Percentiles rank a stretch among this genome's conserved stretches.
Conservation (phyloP, 768 basidiomycete genomes). For the Tylopilus sp. region DNA sequence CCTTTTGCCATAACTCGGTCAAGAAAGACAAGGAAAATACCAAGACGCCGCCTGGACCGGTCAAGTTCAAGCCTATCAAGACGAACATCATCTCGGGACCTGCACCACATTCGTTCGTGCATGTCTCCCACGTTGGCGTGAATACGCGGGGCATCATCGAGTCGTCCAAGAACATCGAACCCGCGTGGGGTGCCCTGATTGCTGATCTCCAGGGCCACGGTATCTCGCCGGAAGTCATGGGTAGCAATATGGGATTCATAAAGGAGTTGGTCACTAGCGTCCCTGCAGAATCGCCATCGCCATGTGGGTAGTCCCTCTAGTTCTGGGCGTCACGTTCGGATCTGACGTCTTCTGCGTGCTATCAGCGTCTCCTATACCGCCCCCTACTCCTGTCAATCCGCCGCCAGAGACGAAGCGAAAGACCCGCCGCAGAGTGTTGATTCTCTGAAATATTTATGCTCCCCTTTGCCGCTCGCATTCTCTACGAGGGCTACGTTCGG, state of each 20-base stretch:
- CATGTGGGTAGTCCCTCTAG: constrained; percentile 9
- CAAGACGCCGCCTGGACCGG: constrained; percentile 39
- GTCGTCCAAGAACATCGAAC: constrained; percentile 50
- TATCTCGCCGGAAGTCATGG: constrained; percentile 31
- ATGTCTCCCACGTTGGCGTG: constrained; percentile 63
- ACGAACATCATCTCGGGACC: constrained; percentile 53
- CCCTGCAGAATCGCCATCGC: constrained; percentile 1
- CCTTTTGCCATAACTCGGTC: constrained; percentile 26
- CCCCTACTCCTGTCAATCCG: constrained; percentile 5
- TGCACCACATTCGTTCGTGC: constrained; percentile 57
- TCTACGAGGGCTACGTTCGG: not conserved
- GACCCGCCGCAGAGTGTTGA: constrained; percentile 30
- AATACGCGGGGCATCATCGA: constrained; percentile 49
- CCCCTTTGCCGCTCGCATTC: not conserved
- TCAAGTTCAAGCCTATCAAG: constrained; percentile 33
- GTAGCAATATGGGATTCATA: constrained; percentile 35
- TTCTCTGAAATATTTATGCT: constrained; percentile 18
- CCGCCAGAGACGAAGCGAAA: constrained; percentile 28
- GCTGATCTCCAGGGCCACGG: constrained; percentile 42
- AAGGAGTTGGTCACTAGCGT: constrained; percentile 24
- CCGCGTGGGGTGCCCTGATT: constrained; percentile 49
- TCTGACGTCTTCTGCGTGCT: not conserved
- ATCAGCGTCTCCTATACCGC: constrained; percentile 8
- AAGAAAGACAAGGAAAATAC: constrained; percentile 23
- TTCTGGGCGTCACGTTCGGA: not conserved